Evolutionary conservation across 2,329 filamentous ascomycete genomes (phyloP).

Genomic region (Dothiorella sarmentorum): DNA sequence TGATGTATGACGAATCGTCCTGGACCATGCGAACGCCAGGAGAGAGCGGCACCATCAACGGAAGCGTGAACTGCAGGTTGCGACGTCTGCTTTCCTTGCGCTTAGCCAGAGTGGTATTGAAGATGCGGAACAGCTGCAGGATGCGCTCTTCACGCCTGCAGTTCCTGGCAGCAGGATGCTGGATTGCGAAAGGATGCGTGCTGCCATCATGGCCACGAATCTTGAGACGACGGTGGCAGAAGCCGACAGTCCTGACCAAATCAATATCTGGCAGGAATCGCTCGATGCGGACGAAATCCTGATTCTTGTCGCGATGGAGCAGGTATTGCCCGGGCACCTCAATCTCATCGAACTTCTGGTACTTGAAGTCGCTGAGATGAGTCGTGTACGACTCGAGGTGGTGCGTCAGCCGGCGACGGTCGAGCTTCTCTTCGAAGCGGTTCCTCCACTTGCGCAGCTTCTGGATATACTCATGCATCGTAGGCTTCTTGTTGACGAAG

Average conservation of each 20-base stretch:
- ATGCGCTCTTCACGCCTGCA: constrained; percentile 94
- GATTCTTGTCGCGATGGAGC: constrained; percentile 97
- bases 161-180: constrained; percentile 89
- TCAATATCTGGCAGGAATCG: constrained; percentile 95
- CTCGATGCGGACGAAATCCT: constrained; percentile 96
- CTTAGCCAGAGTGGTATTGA: constrained; percentile 87
- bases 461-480: constrained; percentile 98
- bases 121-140: constrained; percentile 91
- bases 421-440: constrained; percentile 96
- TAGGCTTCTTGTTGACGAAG: constrained; percentile 91
- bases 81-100: constrained; percentile 92
- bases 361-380: constrained; percentile 92
- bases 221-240: constrained; percentile 87
- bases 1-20: constrained; percentile 91
- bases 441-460: constrained; percentile 94
- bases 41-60: constrained; percentile 90
- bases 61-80: constrained; percentile 93
- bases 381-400: constrained; percentile 83
- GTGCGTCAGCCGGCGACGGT: constrained; percentile 70
- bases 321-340: constrained; percentile 97
- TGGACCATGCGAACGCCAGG: constrained; percentile 94
- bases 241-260: constrained; percentile 82
- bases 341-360: constrained; percentile 97
- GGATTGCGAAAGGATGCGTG: constrained; percentile 92
- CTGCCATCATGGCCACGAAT: constrained; percentile 98